phyloP scores from a whole-genome alignment of 306 rosid genomes.

The Urtica urens region DNA sequence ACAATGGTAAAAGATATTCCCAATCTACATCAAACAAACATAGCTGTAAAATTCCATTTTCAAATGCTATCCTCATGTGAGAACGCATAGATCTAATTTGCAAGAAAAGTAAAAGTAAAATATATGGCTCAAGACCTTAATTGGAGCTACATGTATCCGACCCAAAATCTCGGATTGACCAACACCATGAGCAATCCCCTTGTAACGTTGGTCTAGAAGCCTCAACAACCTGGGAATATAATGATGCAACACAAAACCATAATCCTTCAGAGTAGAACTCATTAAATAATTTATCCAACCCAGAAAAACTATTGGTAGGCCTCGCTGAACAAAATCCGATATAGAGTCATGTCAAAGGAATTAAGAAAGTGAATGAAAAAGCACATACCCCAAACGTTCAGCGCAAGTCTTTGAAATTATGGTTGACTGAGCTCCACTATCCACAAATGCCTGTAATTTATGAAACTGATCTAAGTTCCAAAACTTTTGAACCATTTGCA shows the following conservation, averaged over 20 bases:
- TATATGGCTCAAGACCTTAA: slow-evolving; percentile 49
- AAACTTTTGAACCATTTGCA: too few species aligned
- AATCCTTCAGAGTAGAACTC: slow-evolving; percentile 11
- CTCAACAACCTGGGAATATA: slow-evolving; percentile 65
- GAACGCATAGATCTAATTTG: neutral
- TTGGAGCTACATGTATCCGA: slow-evolving; percentile 90
- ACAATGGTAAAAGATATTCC: slow-evolving; percentile 76
- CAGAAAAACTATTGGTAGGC: neutral
- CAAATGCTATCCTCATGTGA: neutral
- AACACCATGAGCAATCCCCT: slow-evolving; percentile 94
- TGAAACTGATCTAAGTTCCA: too few species aligned
- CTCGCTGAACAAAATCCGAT: neutral
- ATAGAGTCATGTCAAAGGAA: slow-evolving; percentile 1
- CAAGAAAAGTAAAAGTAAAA: neutral
- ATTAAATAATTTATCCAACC: neutral
- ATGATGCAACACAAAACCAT: slow-evolving; percentile 11
- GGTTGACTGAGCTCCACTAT: slow-evolving; percentile 98
- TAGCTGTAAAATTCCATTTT: neutral
- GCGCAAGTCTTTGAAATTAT: slow-evolving; percentile 96
- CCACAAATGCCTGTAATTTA: slow-evolving; percentile 98
- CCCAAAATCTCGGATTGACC: slow-evolving; percentile 98
- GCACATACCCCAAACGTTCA: slow-evolving; percentile 85
- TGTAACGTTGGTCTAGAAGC: slow-evolving; percentile 89
- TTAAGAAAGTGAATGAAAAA: slow-evolving; percentile 6
- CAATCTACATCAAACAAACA: slow-evolving; percentile 43